Conservation (phyloP, 441 rosid species). For the Codiaeum variegatum region DNA sequence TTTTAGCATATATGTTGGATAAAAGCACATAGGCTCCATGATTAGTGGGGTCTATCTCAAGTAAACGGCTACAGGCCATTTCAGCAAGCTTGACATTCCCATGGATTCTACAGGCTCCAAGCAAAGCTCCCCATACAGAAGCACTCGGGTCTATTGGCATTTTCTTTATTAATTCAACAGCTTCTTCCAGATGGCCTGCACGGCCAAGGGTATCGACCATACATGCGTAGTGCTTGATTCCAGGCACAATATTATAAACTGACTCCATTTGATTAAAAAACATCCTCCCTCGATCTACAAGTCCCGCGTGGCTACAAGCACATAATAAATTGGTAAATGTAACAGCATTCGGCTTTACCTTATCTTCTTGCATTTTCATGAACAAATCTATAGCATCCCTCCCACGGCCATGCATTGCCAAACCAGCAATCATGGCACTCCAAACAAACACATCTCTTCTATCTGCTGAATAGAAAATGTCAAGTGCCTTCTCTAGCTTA, state of each 20-base stretch:
- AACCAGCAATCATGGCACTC: constrained; percentile 73
- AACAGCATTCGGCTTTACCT: constrained; percentile 57
- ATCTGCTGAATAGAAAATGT: constrained; percentile 45
- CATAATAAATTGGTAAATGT: constrained; percentile 62
- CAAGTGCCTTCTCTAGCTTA: constrained; percentile 57
- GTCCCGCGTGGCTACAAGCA: constrained; percentile 72
- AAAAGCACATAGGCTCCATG: constrained; percentile 62
- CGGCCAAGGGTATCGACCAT: constrained; percentile 70
- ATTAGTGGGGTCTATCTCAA: constrained; percentile 60
- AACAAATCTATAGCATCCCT: constrained; percentile 53
- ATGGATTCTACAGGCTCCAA: constrained; percentile 70
- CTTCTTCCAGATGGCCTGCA: constrained; percentile 63
- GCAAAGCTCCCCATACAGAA: constrained; percentile 72
- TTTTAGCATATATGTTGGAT: constrained; percentile 64
- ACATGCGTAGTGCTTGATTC: constrained; percentile 56
- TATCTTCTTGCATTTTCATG: constrained; percentile 45
- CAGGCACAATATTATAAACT: constrained; percentile 49
- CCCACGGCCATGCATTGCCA: constrained; percentile 70
- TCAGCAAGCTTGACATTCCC: constrained; percentile 62
- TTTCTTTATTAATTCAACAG: constrained; percentile 46
- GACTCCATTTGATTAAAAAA: constrained; percentile 50
- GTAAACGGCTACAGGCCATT: constrained; percentile 47
- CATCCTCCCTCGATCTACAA: constrained; percentile 53
- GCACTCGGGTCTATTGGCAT: constrained; percentile 54
- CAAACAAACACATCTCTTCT: constrained; percentile 63